Percentiles rank a stretch among this genome's conserved stretches.
phyloP scores from a whole-genome alignment of 305 asterid species.

The Rubia tinctorum region DNA sequence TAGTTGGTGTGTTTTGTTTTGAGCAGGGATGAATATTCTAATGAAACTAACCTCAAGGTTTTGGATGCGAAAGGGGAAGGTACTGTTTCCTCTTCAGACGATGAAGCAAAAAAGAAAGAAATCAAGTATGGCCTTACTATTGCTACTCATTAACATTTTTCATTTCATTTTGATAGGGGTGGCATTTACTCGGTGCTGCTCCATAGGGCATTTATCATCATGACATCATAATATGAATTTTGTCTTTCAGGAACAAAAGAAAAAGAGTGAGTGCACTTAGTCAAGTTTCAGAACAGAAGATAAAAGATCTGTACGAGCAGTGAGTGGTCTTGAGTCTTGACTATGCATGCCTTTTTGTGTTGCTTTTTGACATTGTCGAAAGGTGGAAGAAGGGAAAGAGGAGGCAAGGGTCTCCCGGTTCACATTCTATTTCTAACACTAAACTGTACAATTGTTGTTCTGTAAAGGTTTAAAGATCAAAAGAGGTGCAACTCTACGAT shows the following conservation, averaged over 20 bases:
- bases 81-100: constrained; percentile 26
- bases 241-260: constrained; percentile 59
- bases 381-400: neutral
- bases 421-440: neutral
- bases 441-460: constrained; percentile 14
- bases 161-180: constrained; percentile 13
- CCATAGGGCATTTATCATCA: constrained; percentile 16
- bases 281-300: constrained; percentile 72
- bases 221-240: neutral
- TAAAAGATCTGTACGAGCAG: constrained; percentile 79
- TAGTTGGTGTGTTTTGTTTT: constrained; percentile 13
- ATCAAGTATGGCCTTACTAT: constrained; percentile 34
- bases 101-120: constrained; percentile 27
- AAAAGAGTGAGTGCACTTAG: constrained; percentile 74
- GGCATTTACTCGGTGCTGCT: neutral
- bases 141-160: constrained; percentile 9
- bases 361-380: neutral
- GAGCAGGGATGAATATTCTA: constrained; percentile 56
- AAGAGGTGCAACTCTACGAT: constrained; percentile 87
- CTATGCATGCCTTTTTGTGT: constrained; percentile 2
- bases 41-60: constrained; percentile 19
- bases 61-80: constrained; percentile 34
- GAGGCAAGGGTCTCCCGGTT: neutral
- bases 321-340: constrained; percentile 51
- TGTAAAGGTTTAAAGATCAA: constrained; percentile 75